Evolutionary conservation across 2,329 filamentous ascomycete species (phyloP).

Genomic region (Endothia cerciana): DNA sequence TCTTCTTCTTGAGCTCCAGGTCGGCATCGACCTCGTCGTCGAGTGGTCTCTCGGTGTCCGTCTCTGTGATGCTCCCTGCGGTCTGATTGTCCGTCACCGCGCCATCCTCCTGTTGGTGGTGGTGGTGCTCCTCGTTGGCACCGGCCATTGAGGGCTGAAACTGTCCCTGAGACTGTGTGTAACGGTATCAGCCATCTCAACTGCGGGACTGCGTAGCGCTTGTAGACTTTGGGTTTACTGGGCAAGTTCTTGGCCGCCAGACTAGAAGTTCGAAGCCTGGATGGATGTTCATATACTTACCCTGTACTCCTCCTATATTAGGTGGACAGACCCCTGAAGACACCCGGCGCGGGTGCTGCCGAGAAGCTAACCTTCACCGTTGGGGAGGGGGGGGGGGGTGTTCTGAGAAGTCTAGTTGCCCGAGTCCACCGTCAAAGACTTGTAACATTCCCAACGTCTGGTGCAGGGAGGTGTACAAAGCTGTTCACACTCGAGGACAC

Average conservation of each 20-base stretch:
- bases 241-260: too few relatives aligned
- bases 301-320: not conserved
- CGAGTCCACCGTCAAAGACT: not conserved
- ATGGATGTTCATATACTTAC: not conserved
- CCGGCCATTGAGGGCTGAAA: slow-evolving; percentile 21
- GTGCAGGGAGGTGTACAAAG: not conserved
- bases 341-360: not conserved
- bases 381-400: not conserved
- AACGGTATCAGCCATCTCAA: slow-evolving; percentile 14
- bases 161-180: not conserved
- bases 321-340: not conserved
- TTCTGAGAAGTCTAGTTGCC: not conserved
- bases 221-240: not conserved
- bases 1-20: slow-evolving; percentile 28
- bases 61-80: slow-evolving; percentile 12
- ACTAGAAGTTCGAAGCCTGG: not conserved
- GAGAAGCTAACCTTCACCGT: not conserved
- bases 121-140: slow-evolving; percentile 2
- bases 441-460: not conserved
- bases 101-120: not conserved
- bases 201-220: too few relatives aligned
- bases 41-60: slow-evolving; percentile 12
- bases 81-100: slow-evolving; percentile 18
- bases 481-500: not conserved
- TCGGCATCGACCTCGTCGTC: slow-evolving; percentile 6